phyloP scores from a whole-genome alignment of 441 rosid species.

The Geranium incanum region DNA sequence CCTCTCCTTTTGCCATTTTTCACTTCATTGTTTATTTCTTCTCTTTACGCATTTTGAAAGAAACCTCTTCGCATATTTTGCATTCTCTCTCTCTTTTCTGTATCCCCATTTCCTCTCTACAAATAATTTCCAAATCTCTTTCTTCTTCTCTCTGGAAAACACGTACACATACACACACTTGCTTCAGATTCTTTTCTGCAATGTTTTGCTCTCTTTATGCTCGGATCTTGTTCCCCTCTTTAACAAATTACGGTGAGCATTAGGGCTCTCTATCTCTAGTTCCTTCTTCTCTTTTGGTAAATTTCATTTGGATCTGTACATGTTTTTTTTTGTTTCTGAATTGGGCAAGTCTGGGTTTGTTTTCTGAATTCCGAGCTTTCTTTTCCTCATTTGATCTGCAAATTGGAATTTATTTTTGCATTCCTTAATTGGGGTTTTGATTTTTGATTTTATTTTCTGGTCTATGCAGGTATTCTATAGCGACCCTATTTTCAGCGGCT shows the following conservation, averaged over 20 bases:
- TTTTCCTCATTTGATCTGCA: background rate
- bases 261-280: constrained; percentile 12
- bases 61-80: background rate
- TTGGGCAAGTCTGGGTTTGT: constrained; percentile 17
- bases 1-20: constrained; percentile 36
- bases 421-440: background rate
- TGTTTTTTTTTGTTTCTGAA: background rate
- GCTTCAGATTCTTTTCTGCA: constrained; percentile 1
- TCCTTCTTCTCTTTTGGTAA: constrained; percentile 10
- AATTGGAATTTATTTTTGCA: background rate
- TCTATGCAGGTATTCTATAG: background rate
- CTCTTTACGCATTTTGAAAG: background rate
- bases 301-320: constrained; percentile 19
- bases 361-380: constrained; percentile 12
- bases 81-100: background rate
- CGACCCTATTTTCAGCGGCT: background rate
- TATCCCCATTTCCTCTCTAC: background rate
- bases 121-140: background rate
- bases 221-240: constrained; percentile 28
- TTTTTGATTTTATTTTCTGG: background rate
- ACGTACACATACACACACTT: background rate
- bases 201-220: constrained; percentile 8
- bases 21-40: constrained; percentile 13
- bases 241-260: constrained; percentile 36
- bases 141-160: constrained; percentile 7